Conservation (phyloP, 1,139 yeast genomes). For the Arxiozyma heterogenica region DNA sequence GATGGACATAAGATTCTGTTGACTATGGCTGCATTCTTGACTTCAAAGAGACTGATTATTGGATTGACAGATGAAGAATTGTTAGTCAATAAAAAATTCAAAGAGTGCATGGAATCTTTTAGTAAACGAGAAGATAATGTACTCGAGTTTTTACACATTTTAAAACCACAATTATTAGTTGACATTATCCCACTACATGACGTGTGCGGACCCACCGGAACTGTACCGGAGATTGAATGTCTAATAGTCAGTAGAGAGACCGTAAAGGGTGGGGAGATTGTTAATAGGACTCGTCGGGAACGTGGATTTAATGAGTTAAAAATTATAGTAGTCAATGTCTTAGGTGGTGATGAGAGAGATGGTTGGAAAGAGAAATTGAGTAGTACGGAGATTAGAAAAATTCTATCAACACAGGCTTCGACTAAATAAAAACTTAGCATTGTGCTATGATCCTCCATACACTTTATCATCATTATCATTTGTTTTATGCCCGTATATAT, state of each 20-base stretch:
- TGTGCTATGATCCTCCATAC: not conserved
- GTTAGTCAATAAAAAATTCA: constrained; percentile 63
- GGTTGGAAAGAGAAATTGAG: constrained; percentile 70
- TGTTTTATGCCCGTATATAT: not conserved
- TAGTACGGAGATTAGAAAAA: constrained; percentile 47
- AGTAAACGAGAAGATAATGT: constrained; percentile 43
- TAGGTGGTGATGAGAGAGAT: constrained; percentile 54
- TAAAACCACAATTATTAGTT: constrained; percentile 38
- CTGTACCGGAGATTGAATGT: constrained; percentile 64
- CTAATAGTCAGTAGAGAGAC: constrained; percentile 79
- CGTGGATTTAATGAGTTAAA: constrained; percentile 47
- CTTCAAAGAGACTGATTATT: constrained; percentile 49
- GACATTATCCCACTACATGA: constrained; percentile 61
- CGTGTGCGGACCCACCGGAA: constrained; percentile 90
- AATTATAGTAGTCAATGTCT: constrained; percentile 55
- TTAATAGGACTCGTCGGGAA: constrained; percentile 55
- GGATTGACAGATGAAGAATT: constrained; percentile 82
- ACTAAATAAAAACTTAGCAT: no score
- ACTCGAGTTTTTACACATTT: constrained; percentile 38
- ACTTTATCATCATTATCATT: not conserved
- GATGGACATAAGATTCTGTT: constrained; percentile 88
- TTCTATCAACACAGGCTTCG: not conserved
- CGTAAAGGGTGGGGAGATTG: constrained; percentile 57
- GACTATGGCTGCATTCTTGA: constrained; percentile 60
- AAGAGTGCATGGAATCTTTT: constrained; percentile 55